Evolutionary conservation across 2,329 filamentous ascomycete species (phyloP).

Genomic region (Aureobasidium uvarum): DNA sequence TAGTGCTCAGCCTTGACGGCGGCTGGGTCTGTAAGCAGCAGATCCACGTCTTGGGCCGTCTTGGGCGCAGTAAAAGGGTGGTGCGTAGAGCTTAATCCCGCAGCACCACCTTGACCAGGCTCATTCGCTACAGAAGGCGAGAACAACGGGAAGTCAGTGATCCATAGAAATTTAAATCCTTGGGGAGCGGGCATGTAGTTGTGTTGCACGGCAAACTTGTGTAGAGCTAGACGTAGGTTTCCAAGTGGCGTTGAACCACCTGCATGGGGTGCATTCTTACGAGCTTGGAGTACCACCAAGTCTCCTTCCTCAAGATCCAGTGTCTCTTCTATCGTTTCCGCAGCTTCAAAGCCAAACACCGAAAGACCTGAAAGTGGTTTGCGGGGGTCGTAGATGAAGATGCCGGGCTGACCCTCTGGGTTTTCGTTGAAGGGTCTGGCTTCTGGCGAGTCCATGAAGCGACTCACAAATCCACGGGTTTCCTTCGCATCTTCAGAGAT

Average conservation of each 20-base stretch:
- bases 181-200: slow-evolving; percentile 53
- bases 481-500: slow-evolving; percentile 54
- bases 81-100: slow-evolving; percentile 83
- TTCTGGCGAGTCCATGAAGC: slow-evolving; percentile 68
- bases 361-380: slow-evolving; percentile 75
- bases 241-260: slow-evolving; percentile 75
- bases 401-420: slow-evolving; percentile 72
- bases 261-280: slow-evolving; percentile 60
- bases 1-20: slow-evolving; percentile 81
- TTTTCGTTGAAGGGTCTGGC: slow-evolving; percentile 62
- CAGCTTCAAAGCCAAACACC: slow-evolving; percentile 70
- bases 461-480: slow-evolving; percentile 61
- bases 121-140: slow-evolving; percentile 64
- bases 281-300: slow-evolving; percentile 76
- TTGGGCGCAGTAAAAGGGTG: slow-evolving; percentile 94
- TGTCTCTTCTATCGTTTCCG: slow-evolving; percentile 56
- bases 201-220: slow-evolving; percentile 65
- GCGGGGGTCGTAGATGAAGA: slow-evolving; percentile 70
- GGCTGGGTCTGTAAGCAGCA: slow-evolving; percentile 70
- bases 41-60: slow-evolving; percentile 66
- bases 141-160: slow-evolving; percentile 90
- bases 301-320: slow-evolving; percentile 67
- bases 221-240: slow-evolving; percentile 67
- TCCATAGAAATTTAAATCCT: slow-evolving; percentile 74
- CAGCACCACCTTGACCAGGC: slow-evolving; percentile 75